phyloP scores from a whole-genome alignment of 306 rosid species.

The Styphnolobium japonicum region DNA sequence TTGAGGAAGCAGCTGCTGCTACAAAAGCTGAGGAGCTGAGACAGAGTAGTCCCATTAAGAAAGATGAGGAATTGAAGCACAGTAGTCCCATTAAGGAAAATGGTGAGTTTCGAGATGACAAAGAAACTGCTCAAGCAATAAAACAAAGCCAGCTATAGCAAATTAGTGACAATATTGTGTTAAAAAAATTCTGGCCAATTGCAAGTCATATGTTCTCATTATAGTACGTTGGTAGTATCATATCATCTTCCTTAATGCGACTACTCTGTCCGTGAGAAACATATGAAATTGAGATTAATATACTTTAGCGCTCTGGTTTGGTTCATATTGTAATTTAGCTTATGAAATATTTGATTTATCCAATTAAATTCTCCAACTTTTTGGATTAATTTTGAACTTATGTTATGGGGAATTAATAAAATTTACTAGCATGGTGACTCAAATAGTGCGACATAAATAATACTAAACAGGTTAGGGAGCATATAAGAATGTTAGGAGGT shows the following conservation, averaged over 20 bases:
- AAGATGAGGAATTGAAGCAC: conserved; percentile 32
- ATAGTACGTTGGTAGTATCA: background rate
- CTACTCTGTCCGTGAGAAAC: background rate
- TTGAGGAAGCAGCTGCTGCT: conserved; percentile 36
- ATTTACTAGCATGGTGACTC: background rate
- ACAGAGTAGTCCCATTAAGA: conserved; percentile 24
- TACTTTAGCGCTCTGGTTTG: conserved; percentile 10
- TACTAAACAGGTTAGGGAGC: background rate
- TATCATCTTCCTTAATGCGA: background rate
- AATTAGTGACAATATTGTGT: background rate
- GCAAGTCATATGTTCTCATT: conserved; percentile 24
- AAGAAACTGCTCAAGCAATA: background rate
- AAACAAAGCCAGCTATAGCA: conserved; percentile 7
- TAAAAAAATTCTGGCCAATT: conserved; percentile 1
- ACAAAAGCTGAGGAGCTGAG: conserved; percentile 34
- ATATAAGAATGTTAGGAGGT: background rate
- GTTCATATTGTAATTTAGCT: background rate
- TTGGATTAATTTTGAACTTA: conserved; percentile 19
- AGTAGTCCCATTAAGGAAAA: conserved; percentile 32
- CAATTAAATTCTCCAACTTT: conserved; percentile 12
- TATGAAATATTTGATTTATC: background rate
- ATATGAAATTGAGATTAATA: background rate
- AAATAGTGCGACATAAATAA: background rate
- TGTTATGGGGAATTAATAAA: background rate
- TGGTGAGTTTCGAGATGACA: conserved; percentile 14